phyloP scores from a whole-genome alignment of 768 basidiomycete species.

The Psilocybe subaeruginosa region DNA sequence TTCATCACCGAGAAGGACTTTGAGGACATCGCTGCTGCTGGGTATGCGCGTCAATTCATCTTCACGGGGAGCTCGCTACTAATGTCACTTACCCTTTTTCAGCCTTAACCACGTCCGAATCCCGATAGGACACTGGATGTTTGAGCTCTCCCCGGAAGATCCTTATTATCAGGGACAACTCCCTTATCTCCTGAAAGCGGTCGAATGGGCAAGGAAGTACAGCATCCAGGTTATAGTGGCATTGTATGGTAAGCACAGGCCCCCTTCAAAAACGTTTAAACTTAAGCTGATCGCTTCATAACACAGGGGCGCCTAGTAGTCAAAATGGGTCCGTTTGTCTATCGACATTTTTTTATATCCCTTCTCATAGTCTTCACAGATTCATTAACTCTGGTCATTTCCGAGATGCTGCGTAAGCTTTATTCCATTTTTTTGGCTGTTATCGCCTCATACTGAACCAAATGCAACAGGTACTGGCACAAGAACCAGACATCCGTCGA shows the following conservation, averaged over 20 bases:
- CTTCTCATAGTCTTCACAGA: conserved; percentile 34
- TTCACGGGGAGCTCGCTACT: not conserved
- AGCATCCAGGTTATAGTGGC: conserved; percentile 83
- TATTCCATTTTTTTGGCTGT: too few species aligned
- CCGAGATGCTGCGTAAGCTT: conserved; percentile 48
- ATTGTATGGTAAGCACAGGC: conserved; percentile 48
- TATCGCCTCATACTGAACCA: too few species aligned
- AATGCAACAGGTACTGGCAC: conserved; percentile 58
- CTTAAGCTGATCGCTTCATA: not conserved
- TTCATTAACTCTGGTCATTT: conserved; percentile 82
- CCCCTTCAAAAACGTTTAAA: not conserved
- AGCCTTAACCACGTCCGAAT: conserved; percentile 82
- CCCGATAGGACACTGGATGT: conserved; percentile 90
- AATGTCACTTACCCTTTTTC: conserved; percentile 2
- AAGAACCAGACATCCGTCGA: conserved; percentile 63
- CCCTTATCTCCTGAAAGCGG: conserved; percentile 64
- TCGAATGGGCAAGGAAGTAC: conserved; percentile 66
- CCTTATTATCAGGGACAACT: conserved; percentile 80
- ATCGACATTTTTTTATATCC: not conserved
- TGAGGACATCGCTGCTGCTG: conserved; percentile 68
- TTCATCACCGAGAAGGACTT: conserved; percentile 69
- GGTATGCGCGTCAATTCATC: conserved; percentile 43
- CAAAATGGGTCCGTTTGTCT: conserved; percentile 66
- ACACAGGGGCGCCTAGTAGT: conserved; percentile 72
- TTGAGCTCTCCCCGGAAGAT: conserved; percentile 73